Conservation (phyloP, 1,284 basidiomycete species). For the Cystobasidium slooffiae region DNA sequence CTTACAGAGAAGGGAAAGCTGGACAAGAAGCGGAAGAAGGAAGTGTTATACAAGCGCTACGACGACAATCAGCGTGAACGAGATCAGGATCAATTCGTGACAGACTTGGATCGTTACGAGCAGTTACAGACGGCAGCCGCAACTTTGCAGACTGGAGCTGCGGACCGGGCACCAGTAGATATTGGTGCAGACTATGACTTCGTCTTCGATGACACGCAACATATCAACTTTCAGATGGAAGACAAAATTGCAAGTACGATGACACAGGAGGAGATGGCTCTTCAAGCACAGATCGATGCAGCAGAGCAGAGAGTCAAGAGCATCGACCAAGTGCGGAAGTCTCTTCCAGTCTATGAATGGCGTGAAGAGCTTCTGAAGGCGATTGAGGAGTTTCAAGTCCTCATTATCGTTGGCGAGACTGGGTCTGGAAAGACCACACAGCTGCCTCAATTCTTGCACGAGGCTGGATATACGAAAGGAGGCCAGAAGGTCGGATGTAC, state of each 20-base stretch:
- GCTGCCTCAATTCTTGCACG: constrained; percentile 91
- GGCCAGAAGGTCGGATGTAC: constrained; percentile 93
- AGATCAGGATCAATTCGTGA: constrained; percentile 75
- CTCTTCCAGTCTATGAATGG: constrained; percentile 84
- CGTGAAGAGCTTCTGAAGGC: constrained; percentile 86
- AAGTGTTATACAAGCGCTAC: constrained; percentile 90
- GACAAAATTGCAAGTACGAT: constrained; percentile 61
- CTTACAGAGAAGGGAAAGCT: constrained; percentile 98
- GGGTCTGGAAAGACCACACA: constrained; percentile 90
- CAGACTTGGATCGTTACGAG: constrained; percentile 84
- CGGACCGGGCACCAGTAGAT: constrained; percentile 82
- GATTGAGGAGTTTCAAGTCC: constrained; percentile 79
- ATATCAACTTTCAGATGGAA: constrained; percentile 85
- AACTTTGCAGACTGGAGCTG: constrained; percentile 81
- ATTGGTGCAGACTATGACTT: constrained; percentile 77
- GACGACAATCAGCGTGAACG: constrained; percentile 75
- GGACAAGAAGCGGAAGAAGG: constrained; percentile 94
- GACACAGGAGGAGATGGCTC: constrained; percentile 81
- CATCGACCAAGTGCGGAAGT: constrained; percentile 89
- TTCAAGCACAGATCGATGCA: constrained; percentile 87
- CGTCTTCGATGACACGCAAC: constrained; percentile 96
- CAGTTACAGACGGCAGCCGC: constrained; percentile 86
- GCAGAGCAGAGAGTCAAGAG: constrained; percentile 81
- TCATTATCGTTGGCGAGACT: constrained; percentile 60
- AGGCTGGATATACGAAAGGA: constrained; percentile 88